Conservation (phyloP, 2,329 filamentous ascomycete genomes). For the Nemania serpens region DNA sequence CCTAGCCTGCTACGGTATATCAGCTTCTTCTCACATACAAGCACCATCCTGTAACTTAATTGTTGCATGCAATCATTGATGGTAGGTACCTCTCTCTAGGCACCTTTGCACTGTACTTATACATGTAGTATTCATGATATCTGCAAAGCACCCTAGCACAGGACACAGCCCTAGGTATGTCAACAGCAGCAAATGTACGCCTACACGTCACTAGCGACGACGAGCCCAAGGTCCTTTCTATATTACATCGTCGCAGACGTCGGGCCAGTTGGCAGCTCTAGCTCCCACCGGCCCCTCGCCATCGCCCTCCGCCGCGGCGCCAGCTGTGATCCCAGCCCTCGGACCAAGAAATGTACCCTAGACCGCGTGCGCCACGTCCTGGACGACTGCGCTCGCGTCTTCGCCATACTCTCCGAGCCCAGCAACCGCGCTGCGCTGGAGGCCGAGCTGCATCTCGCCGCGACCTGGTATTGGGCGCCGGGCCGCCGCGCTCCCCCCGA, state of each 20-base stretch:
- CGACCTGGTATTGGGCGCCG: neutral
- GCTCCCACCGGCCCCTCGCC: neutral
- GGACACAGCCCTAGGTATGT: too few species aligned
- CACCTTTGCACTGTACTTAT: too few species aligned
- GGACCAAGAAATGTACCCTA: neutral
- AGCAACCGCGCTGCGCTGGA: neutral
- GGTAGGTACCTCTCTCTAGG: too few species aligned
- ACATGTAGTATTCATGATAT: too few species aligned
- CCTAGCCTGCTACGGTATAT: too few species aligned
- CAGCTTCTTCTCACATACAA: too few species aligned
- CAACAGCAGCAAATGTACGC: too few species aligned
- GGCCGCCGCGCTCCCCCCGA: neutral
- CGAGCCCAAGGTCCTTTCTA: neutral
- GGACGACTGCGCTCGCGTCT: neutral
- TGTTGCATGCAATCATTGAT: too few species aligned
- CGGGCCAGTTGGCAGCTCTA: neutral
- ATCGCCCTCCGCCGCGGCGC: neutral
- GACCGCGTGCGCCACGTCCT: neutral
- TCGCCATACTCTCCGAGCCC: neutral
- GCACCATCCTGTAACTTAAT: too few species aligned
- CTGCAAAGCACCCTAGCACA: too few species aligned
- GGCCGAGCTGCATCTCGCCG: neutral
- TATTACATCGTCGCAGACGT: neutral
- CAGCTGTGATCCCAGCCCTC: neutral
- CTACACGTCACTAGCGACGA: neutral